These are phyloP conservation scores for Pleurotus salmoneostramineus DNA, from an alignment of 768 basidiomycete species.

Conservation along the genomic window DNA sequence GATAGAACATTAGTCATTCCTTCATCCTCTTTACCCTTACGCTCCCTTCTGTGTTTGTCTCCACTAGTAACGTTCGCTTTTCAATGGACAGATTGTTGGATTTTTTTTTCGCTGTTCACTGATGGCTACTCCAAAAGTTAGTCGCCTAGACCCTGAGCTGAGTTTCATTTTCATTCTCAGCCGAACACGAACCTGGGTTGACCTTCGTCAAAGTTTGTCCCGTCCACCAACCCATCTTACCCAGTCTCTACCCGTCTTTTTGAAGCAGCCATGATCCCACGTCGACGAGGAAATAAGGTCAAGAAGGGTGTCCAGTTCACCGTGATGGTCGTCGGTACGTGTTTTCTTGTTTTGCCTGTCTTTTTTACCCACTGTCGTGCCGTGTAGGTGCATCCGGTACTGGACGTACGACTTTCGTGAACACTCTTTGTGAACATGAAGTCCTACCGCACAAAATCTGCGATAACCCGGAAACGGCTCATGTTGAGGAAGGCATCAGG, in stretches of 20 bases:
- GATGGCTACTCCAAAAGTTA: too few relatives aligned
- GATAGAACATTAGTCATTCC: too few relatives aligned
- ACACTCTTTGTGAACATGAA: constrained; percentile 97
- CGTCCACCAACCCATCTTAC: too few relatives aligned
- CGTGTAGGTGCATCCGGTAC: constrained; percentile 89
- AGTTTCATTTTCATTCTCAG: too few relatives aligned
- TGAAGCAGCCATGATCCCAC: constrained; percentile 75
- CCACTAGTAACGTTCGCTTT: too few relatives aligned
- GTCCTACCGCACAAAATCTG: constrained; percentile 85
- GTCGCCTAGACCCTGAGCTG: too few relatives aligned
- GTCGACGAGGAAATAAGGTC: constrained; percentile 88
- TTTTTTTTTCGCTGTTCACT: too few relatives aligned
- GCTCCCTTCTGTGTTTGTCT: too few relatives aligned
- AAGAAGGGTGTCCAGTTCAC: constrained; percentile 99
- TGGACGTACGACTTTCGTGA: constrained; percentile 97
- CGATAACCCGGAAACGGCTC: constrained; percentile 83
- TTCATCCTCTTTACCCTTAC: too few relatives aligned
- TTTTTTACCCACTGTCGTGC: constrained; percentile 13
- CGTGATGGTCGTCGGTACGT: constrained; percentile 94
- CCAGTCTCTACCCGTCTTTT: constrained; percentile 13
- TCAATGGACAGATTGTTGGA: too few relatives aligned
- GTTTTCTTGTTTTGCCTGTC: constrained; percentile 15
- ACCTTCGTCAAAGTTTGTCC: too few relatives aligned
- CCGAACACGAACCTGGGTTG: too few relatives aligned
- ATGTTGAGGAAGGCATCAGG: constrained; percentile 89